phyloP scores from a whole-genome alignment of 352 stramenopile species.

The Globisporangium abappressorium region DNA sequence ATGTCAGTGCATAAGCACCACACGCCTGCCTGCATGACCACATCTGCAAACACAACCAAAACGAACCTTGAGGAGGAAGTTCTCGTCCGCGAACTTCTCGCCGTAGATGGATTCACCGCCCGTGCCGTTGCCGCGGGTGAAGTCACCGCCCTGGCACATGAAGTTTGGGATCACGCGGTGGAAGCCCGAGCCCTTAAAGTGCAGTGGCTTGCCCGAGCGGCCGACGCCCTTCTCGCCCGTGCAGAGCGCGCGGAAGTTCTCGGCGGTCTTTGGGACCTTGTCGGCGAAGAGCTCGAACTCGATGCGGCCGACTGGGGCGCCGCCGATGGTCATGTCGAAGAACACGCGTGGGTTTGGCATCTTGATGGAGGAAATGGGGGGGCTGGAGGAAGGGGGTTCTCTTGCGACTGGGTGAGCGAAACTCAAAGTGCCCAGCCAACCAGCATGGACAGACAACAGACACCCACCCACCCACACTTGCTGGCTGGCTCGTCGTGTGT shows the following conservation, averaged over 20 bases:
- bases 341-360: slow-evolving; percentile 94
- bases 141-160: slow-evolving; percentile 97
- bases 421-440: slow-evolving; percentile 21
- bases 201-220: slow-evolving; percentile 69
- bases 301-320: slow-evolving; percentile 89
- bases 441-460: neutral
- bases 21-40: too few relatives aligned
- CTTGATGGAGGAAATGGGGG: slow-evolving; percentile 19
- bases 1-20: neutral
- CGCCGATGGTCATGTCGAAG: slow-evolving; percentile 97
- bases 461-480: neutral
- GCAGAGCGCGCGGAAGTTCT: slow-evolving; percentile 60
- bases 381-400: neutral
- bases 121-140: slow-evolving; percentile 88
- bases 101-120: slow-evolving; percentile 96
- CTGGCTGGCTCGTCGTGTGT: neutral
- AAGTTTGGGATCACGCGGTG: slow-evolving; percentile 94
- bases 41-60: neutral
- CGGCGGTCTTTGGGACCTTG: slow-evolving; percentile 70
- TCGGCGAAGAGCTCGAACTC: slow-evolving; percentile 83
- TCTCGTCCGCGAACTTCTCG: slow-evolving; percentile 95
- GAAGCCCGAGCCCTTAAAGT: slow-evolving; percentile 88
- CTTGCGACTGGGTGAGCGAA: slow-evolving; percentile 35
- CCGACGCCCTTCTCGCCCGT: slow-evolving; percentile 60
- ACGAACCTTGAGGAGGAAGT: slow-evolving; percentile 86